Percentiles rank a stretch among this genome's conserved stretches.
Conservation (phyloP, 2,329 filamentous ascomycete genomes). For the Colletotrichum scovillei region DNA sequence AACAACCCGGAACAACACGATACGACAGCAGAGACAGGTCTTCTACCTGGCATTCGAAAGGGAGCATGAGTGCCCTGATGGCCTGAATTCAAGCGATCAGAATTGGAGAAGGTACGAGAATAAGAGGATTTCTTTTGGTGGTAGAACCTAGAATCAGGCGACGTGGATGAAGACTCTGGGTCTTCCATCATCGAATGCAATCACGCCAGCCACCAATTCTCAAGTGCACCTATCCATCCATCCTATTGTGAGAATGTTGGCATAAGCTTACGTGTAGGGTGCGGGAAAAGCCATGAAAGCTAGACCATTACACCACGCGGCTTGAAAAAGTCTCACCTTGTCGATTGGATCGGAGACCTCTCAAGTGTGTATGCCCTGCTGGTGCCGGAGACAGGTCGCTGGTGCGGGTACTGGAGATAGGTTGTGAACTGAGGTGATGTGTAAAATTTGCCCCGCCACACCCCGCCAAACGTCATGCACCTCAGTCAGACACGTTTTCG, state of each 20-base stretch:
- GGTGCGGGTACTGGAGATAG: background rate
- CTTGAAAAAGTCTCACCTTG: no score
- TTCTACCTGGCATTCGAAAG: background rate
- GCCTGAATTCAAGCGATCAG: background rate
- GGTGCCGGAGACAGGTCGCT: no score
- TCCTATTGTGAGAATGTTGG: background rate
- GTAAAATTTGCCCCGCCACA: slow-evolving; percentile 28
- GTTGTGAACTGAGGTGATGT: background rate
- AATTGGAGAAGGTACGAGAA: background rate
- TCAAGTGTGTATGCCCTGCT: no score
- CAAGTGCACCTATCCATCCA: background rate
- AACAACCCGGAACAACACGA: background rate
- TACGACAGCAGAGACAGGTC: background rate
- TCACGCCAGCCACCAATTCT: background rate
- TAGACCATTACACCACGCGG: background rate
- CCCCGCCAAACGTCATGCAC: slow-evolving; percentile 38
- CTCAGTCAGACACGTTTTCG: slow-evolving; percentile 27
- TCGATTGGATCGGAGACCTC: no score
- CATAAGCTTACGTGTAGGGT: background rate
- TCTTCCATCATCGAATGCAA: background rate
- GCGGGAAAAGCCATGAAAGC: background rate
- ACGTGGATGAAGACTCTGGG: background rate
- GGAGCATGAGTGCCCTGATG: background rate
- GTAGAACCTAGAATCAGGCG: background rate
- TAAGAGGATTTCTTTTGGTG: background rate